Conservation (phyloP, 257 asterid species). For the Penstemon davidsonii region DNA sequence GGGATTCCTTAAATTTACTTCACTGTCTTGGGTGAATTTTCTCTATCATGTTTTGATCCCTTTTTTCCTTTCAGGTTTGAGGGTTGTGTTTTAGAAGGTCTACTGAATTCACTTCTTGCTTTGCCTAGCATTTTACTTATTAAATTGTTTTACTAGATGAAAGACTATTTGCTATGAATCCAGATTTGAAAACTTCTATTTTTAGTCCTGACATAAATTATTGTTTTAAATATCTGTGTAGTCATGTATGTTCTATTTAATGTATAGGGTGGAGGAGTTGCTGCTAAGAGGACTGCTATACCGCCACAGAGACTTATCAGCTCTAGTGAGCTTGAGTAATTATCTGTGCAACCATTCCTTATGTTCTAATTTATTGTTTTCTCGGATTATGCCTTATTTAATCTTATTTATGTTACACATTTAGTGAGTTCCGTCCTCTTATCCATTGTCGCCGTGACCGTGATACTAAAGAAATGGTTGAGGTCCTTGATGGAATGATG, state of each 20-base stretch:
- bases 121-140: too few relatives aligned
- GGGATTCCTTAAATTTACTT: too few relatives aligned
- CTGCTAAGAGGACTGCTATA: slow-evolving; percentile 54
- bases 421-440: slow-evolving; percentile 92
- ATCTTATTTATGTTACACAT: slow-evolving; percentile 24
- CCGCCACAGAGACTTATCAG: slow-evolving; percentile 93
- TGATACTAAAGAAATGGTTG: slow-evolving; percentile 63
- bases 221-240: too few relatives aligned
- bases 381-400: slow-evolving; percentile 11
- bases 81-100: too few relatives aligned
- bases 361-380: slow-evolving; percentile 15
- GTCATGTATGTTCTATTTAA: not conserved
- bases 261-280: slow-evolving; percentile 84
- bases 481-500: slow-evolving; percentile 91
- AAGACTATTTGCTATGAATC: too few relatives aligned
- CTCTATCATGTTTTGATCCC: too few relatives aligned
- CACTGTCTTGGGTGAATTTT: too few relatives aligned
- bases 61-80: too few relatives aligned
- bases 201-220: too few relatives aligned
- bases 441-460: slow-evolving; percentile 89
- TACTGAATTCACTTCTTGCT: too few relatives aligned
- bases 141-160: too few relatives aligned
- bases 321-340: slow-evolving; percentile 91
- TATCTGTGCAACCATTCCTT: slow-evolving; percentile 23
- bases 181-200: too few relatives aligned